These are phyloP conservation scores for Zasmidium angulare DNA, from an alignment of 2,329 filamentous ascomycete genomes.

Conservation along the genomic window DNA sequence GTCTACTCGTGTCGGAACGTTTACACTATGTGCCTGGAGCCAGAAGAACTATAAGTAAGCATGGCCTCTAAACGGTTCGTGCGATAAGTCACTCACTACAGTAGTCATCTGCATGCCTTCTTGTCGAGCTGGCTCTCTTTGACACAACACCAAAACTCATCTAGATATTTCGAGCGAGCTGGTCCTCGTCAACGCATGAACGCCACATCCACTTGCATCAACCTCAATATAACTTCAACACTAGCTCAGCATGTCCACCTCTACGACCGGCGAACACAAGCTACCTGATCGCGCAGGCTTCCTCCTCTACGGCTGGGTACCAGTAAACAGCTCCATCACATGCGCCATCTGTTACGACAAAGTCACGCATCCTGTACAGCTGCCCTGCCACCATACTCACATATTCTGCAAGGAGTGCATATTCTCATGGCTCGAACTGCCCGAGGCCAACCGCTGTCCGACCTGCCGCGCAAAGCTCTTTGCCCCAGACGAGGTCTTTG, in stretches of 20 bases:
- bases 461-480: neutral
- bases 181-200: too few species aligned
- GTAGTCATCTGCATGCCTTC: too few species aligned
- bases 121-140: too few species aligned
- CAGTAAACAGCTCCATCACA: neutral
- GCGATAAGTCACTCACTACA: too few species aligned
- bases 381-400: neutral
- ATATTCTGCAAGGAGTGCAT: neutral
- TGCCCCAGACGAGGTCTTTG: neutral
- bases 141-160: too few species aligned
- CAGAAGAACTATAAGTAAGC: too few species aligned
- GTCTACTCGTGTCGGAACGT: too few species aligned
- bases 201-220: too few species aligned
- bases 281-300: neutral
- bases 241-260: neutral
- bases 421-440: neutral
- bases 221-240: too few species aligned
- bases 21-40: too few species aligned
- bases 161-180: too few species aligned
- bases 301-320: neutral
- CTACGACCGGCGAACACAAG: neutral
- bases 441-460: neutral
- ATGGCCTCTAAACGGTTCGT: too few species aligned
- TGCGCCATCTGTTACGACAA: neutral
- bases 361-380: neutral